Evolutionary conservation across 1,284 basidiomycete species (phyloP), one percentile per base, ranked within the genome.

Genomic region (Cryptococcus sp.): DNA sequence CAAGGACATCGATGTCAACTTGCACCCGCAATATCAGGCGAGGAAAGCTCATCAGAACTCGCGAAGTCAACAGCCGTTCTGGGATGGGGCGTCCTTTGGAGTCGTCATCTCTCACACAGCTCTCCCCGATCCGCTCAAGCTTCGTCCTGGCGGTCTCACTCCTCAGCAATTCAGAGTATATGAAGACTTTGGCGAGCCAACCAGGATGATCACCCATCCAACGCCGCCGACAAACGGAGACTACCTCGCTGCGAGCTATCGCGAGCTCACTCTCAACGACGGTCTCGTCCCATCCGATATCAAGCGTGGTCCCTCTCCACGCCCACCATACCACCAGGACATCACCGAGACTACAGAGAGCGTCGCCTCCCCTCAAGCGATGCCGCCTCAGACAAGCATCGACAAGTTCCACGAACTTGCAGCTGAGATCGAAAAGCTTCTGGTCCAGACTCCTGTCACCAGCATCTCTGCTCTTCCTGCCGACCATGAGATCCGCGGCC

Each of bases 1-100:
- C 52, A 84, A 87, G n/a, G 96, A 99, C 71, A 90, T 98, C 19
- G 96, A 99, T 73, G 93, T 95, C 65, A 87, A 87, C 39, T 90
- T 99, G 60, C 83, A 86, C 5, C 72, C 84, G 30, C 89, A 93
- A 13, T 98, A 93, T 72, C 88, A 92, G 43, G 83, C 85, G 50
- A 85, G 96, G 58, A 86, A 91, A 64, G 88, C 91, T 55, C 93
- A 98, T 77, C 86, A 91, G 61, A 91, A 95, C 54, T 70, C 68
- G 19, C 63, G 73, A 56, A 71, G 60, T 58, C 62, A 64, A 2
- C 89, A 90, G 69, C 83, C 86, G 1, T 97, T 94, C 83, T 94
- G 90, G 90, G 93, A 96, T 74, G 85, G 87, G 6, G 82, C 85
- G 19, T 80, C 81, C 3, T 81, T 82, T 68, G 84, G 87, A 23